Base-by-base conservation (phyloP, 805 yeast species). In the Metschnikowia lachancei region DNA sequence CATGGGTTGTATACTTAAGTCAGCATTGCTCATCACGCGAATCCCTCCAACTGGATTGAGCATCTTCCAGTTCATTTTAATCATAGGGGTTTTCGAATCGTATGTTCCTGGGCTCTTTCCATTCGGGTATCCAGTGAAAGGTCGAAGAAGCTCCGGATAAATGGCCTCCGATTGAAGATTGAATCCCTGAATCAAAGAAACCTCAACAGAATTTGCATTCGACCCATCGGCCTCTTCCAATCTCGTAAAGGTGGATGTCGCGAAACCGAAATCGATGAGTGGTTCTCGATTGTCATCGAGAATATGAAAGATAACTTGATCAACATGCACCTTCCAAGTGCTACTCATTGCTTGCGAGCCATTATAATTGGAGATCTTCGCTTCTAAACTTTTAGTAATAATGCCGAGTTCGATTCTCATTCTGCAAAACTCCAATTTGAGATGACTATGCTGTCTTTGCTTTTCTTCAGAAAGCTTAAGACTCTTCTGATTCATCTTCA, bases 31-130 rank as follows among this genome's bases (percentile, higher is more conserved):
- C 66, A 91, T 72, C 19, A 91, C 82, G n/a, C 86, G 78, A 41
- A 91, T 89, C 10, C 98, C 98, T 28, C 97, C 98, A 46, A 92
- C 85, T 0, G 95, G 89, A 45, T 78, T 80, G 43, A 85, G 78
- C 82, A 86, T 79, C n/a, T 80, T 77, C 98, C 98, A 91, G 10
- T 66, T 41, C 56, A 67, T 53, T 7, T 40, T 36, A 3, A 71
- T 51, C 32, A 71, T 55, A 1, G 73, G 68, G n/a, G 42, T 31
- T 9, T 20, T 46, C 40, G 26, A 44, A 19, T 30, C 52, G 29
- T 33, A 41, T 2, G 31, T 20, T 20, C 46, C 47, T 6, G 49
- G 46, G 8, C 45, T 45, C n/a, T 56, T 53, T 17, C 54, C 48
- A 31, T 56, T 46, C 24, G 55, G 55, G n/a, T 46, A 19, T 50